Evolutionary conservation across 805 yeast species (phyloP).

Genomic region (Yamadazyma olivae): DNA sequence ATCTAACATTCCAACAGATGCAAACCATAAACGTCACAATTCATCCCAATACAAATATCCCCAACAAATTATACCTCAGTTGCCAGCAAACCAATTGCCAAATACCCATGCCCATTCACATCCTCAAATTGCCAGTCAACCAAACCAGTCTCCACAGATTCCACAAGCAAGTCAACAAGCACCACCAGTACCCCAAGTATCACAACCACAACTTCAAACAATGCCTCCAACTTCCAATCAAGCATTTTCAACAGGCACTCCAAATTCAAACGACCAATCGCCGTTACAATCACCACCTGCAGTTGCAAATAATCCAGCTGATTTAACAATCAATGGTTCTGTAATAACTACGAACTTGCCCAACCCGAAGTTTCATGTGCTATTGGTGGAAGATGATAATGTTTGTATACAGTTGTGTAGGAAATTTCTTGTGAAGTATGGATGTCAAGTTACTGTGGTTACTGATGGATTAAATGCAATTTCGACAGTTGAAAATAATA

Average conservation of each 20-base stretch:
- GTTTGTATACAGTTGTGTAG: slow-evolving; percentile 81
- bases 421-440: slow-evolving; percentile 79
- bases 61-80: background rate
- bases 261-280: slow-evolving; percentile 4
- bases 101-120: background rate
- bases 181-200: too few relatives aligned
- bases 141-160: background rate
- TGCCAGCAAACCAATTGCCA: background rate
- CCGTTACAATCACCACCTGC: slow-evolving; percentile 8
- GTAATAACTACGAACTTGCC: slow-evolving; percentile 22
- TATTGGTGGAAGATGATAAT: slow-evolving; percentile 76
- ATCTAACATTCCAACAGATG: background rate
- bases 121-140: background rate
- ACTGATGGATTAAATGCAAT: slow-evolving; percentile 92
- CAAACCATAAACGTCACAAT: background rate
- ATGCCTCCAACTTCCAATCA: background rate
- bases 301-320: slow-evolving; percentile 1
- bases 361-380: slow-evolving; percentile 60
- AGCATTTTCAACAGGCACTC: slow-evolving; percentile 2
- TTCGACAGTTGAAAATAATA: slow-evolving; percentile 63
- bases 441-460: slow-evolving; percentile 89
- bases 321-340: slow-evolving; percentile 7
- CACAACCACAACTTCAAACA: too few relatives aligned
- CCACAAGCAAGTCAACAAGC: too few relatives aligned
- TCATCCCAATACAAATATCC: background rate